phyloP scores from a whole-genome alignment of 768 basidiomycete species.

The Rhizopogon roseolus region DNA sequence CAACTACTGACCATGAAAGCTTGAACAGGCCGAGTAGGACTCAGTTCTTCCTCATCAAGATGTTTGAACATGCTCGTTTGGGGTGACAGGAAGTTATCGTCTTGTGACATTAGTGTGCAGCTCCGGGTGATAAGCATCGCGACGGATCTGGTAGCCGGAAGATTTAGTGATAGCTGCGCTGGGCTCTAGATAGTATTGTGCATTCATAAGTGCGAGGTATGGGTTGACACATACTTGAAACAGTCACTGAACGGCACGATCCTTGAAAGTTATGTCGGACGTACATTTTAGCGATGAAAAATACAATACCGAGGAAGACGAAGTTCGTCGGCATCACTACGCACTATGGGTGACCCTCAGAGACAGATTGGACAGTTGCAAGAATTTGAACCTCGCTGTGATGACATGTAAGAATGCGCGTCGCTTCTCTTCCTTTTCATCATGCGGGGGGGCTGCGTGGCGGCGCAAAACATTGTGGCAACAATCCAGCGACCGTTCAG shows the following conservation, averaged over 20 bases:
- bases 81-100: not conserved
- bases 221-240: not conserved
- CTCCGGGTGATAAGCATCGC: not conserved
- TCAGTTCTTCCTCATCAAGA: not conserved
- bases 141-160: not conserved
- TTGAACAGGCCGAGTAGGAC: not conserved
- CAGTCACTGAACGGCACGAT: not conserved
- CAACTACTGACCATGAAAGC: not conserved
- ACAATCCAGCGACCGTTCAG: not conserved
- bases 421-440: slow-evolving; percentile 38
- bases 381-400: slow-evolving; percentile 8
- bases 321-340: not conserved
- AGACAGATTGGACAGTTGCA: not conserved
- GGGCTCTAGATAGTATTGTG: not conserved
- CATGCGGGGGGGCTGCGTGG: slow-evolving; percentile 32
- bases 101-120: not conserved
- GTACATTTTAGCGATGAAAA: not conserved
- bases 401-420: slow-evolving; percentile 36
- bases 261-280: not conserved
- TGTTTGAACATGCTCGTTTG: not conserved
- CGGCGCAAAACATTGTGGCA: slow-evolving; percentile 37
- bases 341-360: not conserved
- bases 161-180: not conserved
- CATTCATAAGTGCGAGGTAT: not conserved
- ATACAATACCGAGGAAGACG: not conserved